Conservation (phyloP, 2,329 filamentous ascomycete genomes). For the Penicillium olsonii region DNA sequence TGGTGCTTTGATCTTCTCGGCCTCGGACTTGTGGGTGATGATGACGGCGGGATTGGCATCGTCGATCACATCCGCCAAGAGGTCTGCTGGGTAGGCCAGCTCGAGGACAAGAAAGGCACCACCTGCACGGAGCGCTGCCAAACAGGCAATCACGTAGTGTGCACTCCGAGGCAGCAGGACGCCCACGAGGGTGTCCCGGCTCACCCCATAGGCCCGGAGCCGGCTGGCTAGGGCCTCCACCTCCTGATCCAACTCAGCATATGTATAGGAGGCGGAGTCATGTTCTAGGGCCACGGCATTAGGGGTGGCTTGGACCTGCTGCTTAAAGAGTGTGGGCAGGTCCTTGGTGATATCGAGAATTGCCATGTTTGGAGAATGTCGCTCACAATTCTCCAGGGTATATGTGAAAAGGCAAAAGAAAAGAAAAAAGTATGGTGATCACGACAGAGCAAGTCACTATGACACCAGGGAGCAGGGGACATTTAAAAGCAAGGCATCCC, state of each 20-base stretch:
- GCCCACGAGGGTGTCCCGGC: slow-evolving; percentile 72
- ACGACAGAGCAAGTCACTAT: not conserved
- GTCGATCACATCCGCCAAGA: slow-evolving; percentile 74
- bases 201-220: slow-evolving; percentile 68
- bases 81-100: slow-evolving; percentile 72
- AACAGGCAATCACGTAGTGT: slow-evolving; percentile 75
- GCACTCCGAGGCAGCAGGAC: slow-evolving; percentile 74
- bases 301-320: slow-evolving; percentile 69
- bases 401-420: not conserved
- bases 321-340: slow-evolving; percentile 68
- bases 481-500: not conserved
- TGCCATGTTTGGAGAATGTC: slow-evolving; percentile 50
- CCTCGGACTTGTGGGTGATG: slow-evolving; percentile 67
- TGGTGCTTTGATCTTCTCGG: slow-evolving; percentile 63
- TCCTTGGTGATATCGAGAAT: slow-evolving; percentile 72
- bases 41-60: slow-evolving; percentile 72
- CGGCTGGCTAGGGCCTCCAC: slow-evolving; percentile 65
- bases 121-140: slow-evolving; percentile 75
- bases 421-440: not conserved
- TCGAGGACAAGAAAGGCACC: slow-evolving; percentile 80
- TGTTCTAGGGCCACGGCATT: slow-evolving; percentile 73
- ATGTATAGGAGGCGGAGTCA: slow-evolving; percentile 66
- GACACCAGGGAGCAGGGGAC: not conserved
- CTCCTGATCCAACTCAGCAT: slow-evolving; percentile 69
- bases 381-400: not conserved